Evolutionary conservation across 2,329 filamentous ascomycete genomes (phyloP).

Genomic region (Spiromastix sp.): DNA sequence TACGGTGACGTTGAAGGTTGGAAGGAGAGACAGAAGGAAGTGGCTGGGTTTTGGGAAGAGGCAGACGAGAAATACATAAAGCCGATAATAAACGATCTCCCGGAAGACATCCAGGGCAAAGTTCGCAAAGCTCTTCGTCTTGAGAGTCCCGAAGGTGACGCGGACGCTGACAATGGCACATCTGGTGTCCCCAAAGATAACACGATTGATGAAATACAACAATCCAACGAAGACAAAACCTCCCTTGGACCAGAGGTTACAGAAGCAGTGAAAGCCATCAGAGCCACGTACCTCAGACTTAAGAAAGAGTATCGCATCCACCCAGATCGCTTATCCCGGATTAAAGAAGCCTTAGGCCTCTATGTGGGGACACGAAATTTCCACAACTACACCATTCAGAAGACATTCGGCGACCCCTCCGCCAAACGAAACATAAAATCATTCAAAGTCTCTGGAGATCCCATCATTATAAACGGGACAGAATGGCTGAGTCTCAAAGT

Average conservation of each 20-base stretch:
- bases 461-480: conserved; percentile 78
- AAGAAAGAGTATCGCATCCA: conserved; percentile 80
- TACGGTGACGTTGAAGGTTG: conserved; percentile 61
- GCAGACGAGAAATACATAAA: conserved; percentile 73
- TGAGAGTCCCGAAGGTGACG: conserved; percentile 8
- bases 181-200: conserved; percentile 1
- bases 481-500: conserved; percentile 95
- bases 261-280: conserved; percentile 60
- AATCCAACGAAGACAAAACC: conserved; percentile 14
- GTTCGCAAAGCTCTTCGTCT: conserved; percentile 32
- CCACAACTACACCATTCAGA: conserved; percentile 97
- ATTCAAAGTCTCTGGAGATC: conserved; percentile 65
- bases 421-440: conserved; percentile 87
- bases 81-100: conserved; percentile 45
- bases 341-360: conserved; percentile 62
- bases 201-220: conserved; percentile 12
- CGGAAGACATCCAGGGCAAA: conserved; percentile 30
- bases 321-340: conserved; percentile 55
- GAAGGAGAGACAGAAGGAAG: conserved; percentile 60
- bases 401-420: conserved; percentile 68
- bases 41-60: conserved; percentile 69
- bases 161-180: conserved; percentile 4
- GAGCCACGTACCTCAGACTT: conserved; percentile 68
- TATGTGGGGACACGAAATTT: conserved; percentile 85
- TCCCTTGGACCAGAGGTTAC: conserved; percentile 22